Evolutionary conservation across 192 early-diverging fungal genomes (phyloP), one percentile per base, ranked within the genome.

Genomic region (Coemansia sp.): DNA sequence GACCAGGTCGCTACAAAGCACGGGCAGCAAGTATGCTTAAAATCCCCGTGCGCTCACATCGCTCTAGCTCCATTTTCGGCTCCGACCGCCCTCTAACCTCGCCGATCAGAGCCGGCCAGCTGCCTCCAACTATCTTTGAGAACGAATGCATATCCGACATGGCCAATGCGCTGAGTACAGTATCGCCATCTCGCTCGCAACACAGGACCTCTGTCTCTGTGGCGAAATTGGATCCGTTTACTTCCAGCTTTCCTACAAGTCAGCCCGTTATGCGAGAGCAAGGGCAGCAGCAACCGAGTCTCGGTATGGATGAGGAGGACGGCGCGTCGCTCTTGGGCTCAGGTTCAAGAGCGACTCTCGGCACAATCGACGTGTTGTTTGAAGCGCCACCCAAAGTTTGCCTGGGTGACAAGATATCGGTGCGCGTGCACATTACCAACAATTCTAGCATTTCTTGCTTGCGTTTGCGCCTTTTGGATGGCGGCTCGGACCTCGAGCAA

Each of bases 351-450:
- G 30, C 21, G 27, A 18, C 34, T 8, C 3, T 59, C 14, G 64
- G 57, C 14, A 53, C 64, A 5, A 62, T 69, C 19, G 40, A 41
- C 19, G 25, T 76, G 17, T 56, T 65, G 2, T 76, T 76, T 46
- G 58, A 68, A 9, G 72, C 65, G 8, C 65, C 72, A 30, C 53
- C 61, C 7, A 68, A 57, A 21, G 65, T 51, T 9, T 7, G 3
- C 0, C 53, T 76, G 9, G 72, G 72, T 4, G 41, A 65, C n/a
- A 46, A 61, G 27, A 25, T 76, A 11, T 33, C 42, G 5, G 72
- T 76, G 4, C 43, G 50, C 9, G 62, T 63, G 17, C 51, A 60
- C 26, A 35, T 76, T 30, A 41, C 61, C 6, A 76, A 76, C 72
- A 60, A 57, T 27, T 68, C 65, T 21, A 54, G 52, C 25, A 38